Base-by-base conservation (phyloP, 2,329 filamentous ascomycete genomes). In the Septoria linicola region DNA sequence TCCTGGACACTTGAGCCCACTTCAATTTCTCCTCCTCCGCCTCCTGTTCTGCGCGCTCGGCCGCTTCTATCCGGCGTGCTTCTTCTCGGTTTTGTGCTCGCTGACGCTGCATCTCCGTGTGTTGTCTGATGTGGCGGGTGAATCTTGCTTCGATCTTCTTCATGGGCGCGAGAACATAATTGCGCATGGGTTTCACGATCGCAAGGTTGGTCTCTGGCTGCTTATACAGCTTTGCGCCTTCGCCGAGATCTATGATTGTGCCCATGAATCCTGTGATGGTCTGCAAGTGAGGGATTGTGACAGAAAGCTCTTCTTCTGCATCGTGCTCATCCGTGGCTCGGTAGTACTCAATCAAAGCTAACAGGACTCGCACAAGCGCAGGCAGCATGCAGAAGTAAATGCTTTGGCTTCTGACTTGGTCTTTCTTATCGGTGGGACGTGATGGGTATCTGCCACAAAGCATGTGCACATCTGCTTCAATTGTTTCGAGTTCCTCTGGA, bases 321-420 rank as follows among this genome's bases (percentile, higher is more conserved):
- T 44, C 20, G 2, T 35, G 11, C 11, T 31, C 35, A 39, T 63
- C 62, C 5, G 50, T 50, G 4, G 14, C 41, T 27, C 53, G 48
- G 49, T 61, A 66, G 43, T 41, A 48, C 10, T 46, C 36, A 2
- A 64, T 20, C 11, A 53, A 50, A 2, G 39, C 35, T 20, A 41
- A 36, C 4, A 68, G 49, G 0, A 65, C 51, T 21, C 41, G 41
- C 2, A 64, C 46, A 4, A 69, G 55, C 8, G 49, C 48, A 7
- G 63, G 64, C 13, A 68, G 51, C 11, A 67, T 42, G 41, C 61
- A 55, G 25, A 56, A 51, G 36, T 66, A 67, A 14, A 68, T 63
- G 34, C 60, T 53, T n/a, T 52, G 49, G 16, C 53, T 51, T 34
- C 56, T 55, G 6, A 53, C 23, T 11, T 21, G 21, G 14, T 53